Base-by-base conservation (phyloP, 2,329 filamentous ascomycete species). In the Xylariaceae sp. region DNA sequence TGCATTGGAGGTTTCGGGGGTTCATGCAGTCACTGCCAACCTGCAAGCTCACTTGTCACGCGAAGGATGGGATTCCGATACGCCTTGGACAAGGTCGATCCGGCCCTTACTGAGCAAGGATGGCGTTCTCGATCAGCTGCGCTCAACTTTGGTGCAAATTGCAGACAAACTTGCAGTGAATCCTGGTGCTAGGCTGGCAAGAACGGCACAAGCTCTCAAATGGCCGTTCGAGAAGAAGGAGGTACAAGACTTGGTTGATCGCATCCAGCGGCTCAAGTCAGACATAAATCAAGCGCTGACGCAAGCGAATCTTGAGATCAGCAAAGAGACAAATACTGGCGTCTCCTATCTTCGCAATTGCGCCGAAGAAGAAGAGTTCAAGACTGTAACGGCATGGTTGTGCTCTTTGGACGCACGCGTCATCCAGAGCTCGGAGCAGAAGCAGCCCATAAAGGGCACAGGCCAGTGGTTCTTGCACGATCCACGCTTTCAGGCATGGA, bases 401-500 rank as follows among this genome's bases (percentile, higher is more conserved):
- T 35, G 14, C 8, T 21, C 33, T 5, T 21, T 31, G 18, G 33
- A 35, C 12, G 29, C 26, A 10, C 14, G 21, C 3, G 21, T n/a
- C 7, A 27, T 31, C 4, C 33, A 35, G 19, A 31, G 19, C 5
- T 8, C 28, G 14, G 8, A 26, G 19, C 21, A 35, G 33, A 22
- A 23, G 12, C 7, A 12, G 21, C 21, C 21, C 8, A 7, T 23
- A 7, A 12, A 23, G 7, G 21, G 28, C 6, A 19, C 28, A 8
- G 12, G 28, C 21, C 29, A 22, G 10, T 35, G 33, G 33, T 27
- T 26, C 14, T 14, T 35, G n/a, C 11, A 35, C 10, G 26, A 35
- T 27, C 28, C 28, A 11, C 33, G 25, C 5, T 19, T 35, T 30
- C 33, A 22, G n/a, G 28, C 26, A n/a, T 35, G 33, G 33, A 19